Conservation (phyloP, 2,329 filamentous ascomycete genomes). For the Phyllosticta citribraziliensis region DNA sequence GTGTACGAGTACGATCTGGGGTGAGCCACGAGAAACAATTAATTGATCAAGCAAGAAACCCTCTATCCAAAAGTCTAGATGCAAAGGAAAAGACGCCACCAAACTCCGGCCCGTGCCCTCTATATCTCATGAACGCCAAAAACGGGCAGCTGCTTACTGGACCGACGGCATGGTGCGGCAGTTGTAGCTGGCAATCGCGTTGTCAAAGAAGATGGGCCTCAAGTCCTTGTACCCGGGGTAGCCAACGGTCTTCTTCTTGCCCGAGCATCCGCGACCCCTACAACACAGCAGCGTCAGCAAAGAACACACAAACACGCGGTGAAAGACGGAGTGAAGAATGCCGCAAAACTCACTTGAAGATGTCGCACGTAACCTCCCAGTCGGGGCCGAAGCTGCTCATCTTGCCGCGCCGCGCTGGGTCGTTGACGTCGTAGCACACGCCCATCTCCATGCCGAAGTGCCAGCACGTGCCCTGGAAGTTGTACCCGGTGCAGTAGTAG, state of each 20-base stretch:
- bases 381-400: not conserved
- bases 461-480: not conserved
- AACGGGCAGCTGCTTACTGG: not conserved
- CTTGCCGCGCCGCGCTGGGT: not conserved
- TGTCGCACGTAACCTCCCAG: not conserved
- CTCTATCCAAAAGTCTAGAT: not conserved
- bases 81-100: not conserved
- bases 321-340: not conserved
- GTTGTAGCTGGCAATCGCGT: not conserved
- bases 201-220: not conserved
- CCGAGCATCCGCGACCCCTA: not conserved
- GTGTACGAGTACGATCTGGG: conserved; percentile 9
- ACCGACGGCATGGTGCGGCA: not conserved
- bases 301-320: not conserved
- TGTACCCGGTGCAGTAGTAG: not conserved
- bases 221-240: not conserved
- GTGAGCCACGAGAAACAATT: not conserved
- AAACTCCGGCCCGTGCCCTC: not conserved
- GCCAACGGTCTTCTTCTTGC: not conserved
- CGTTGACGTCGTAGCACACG: not conserved
- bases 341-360: not conserved
- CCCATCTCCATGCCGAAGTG: not conserved
- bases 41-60: not conserved
- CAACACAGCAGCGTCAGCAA: not conserved
- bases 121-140: not conserved